These are phyloP conservation scores for Solidago caesia DNA, from an alignment of 129 eudicot genomes.

Conservation along the genomic window DNA sequence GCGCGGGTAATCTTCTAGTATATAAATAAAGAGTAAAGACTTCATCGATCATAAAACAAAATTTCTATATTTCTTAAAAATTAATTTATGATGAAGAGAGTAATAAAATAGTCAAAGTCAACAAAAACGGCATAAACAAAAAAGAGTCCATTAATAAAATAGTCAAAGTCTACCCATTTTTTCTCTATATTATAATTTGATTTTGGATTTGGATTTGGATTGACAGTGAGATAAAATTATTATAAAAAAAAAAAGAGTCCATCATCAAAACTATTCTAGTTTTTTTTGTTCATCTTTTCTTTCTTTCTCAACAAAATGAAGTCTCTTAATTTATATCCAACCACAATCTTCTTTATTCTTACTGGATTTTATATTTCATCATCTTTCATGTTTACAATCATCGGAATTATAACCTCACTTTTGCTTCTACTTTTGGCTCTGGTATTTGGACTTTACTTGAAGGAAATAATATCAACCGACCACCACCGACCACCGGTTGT, in stretches of 20 bases:
- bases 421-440: conserved; percentile 24
- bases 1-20: too few species aligned
- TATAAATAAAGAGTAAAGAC: too few species aligned
- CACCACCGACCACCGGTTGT: conserved; percentile 52
- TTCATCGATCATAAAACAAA: too few species aligned
- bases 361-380: conserved; percentile 24
- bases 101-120: too few species aligned
- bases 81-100: too few species aligned
- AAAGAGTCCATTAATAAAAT: too few species aligned
- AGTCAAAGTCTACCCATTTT: too few species aligned
- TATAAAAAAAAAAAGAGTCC: background rate
- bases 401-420: conserved; percentile 23
- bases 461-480: conserved; percentile 23
- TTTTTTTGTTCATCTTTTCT: background rate
- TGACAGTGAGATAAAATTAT: too few species aligned
- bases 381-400: conserved; percentile 16
- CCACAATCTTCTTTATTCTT: conserved; percentile 21
- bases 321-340: background rate
- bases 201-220: too few species aligned
- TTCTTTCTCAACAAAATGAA: background rate
- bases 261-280: background rate
- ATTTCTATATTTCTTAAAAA: too few species aligned
- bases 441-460: conserved; percentile 34
- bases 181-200: too few species aligned
- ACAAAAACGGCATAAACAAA: too few species aligned